Conservation (phyloP, 306 rosid species). For the Coriaria nepalensis region DNA sequence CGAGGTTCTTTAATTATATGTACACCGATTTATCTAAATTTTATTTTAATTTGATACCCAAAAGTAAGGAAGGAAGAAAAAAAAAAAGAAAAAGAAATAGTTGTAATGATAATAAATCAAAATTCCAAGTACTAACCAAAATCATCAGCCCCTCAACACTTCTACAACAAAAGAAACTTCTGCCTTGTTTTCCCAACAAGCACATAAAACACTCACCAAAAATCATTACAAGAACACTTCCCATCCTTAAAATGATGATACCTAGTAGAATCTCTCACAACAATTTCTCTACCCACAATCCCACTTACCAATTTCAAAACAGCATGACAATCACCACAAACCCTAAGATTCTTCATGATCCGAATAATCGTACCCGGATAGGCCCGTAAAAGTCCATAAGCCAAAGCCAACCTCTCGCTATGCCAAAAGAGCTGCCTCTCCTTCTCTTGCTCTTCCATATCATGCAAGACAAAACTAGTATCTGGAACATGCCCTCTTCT, state of each 20-base stretch:
- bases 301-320: constrained; percentile 63
- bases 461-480: constrained; percentile 63
- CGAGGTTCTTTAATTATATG: no score
- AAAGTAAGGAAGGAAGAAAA: no score
- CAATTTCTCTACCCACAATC: constrained; percentile 51
- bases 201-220: no score
- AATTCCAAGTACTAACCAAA: no score
- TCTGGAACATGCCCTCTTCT: constrained; percentile 79
- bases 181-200: no score
- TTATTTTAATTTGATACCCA: no score
- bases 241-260: constrained; percentile 73
- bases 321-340: constrained; percentile 79
- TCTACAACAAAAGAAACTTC: no score
- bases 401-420: constrained; percentile 75
- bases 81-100: no score
- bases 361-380: constrained; percentile 53
- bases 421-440: constrained; percentile 81
- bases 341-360: constrained; percentile 73
- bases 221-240: constrained; percentile 68
- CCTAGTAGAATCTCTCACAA: constrained; percentile 68
- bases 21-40: no score
- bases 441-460: constrained; percentile 75
- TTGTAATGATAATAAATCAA: no score
- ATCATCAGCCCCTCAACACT: no score
- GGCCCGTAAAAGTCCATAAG: constrained; percentile 66